A percentile compares a stretch with the other conserved stretches of the same genome.
Conservation (phyloP, 768 basidiomycete genomes). For the Mycena metata region DNA sequence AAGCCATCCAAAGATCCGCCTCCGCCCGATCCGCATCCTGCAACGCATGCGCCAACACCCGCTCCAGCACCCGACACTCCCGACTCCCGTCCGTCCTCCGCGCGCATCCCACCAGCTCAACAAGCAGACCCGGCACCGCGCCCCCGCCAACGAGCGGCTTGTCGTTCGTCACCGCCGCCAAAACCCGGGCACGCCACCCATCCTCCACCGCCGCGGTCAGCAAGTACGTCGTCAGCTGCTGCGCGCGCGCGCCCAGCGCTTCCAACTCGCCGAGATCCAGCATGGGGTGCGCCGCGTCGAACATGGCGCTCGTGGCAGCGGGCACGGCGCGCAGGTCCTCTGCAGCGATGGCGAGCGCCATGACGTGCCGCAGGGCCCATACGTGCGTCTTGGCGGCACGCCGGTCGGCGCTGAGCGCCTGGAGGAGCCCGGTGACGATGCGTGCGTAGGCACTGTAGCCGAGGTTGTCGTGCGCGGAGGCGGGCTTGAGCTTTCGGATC, state of each 20-base stretch:
- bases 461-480: conserved; percentile 54
- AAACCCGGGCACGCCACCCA: conserved; percentile 62
- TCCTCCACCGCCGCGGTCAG: conserved; percentile 63
- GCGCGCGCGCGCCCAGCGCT: conserved; percentile 60
- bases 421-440: conserved; percentile 66
- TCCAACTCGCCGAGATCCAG: conserved; percentile 49
- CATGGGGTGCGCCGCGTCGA: conserved; percentile 50
- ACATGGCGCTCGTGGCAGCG: conserved; percentile 61
- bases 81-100: conserved; percentile 60
- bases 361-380: conserved; percentile 79
- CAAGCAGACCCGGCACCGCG: conserved; percentile 46
- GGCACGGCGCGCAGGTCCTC: conserved; percentile 72
- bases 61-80: conserved; percentile 71
- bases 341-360: conserved; percentile 73
- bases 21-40: conserved; percentile 72
- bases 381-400: conserved; percentile 68
- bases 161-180: conserved; percentile 50
- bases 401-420: conserved; percentile 70
- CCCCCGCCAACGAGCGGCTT: conserved; percentile 39
- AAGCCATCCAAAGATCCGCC: conserved; percentile 81
- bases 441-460: conserved; percentile 79
- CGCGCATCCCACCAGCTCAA: conserved; percentile 48
- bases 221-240: conserved; percentile 73
- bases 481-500: conserved; percentile 20
- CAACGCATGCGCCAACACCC: conserved; percentile 71